Percentiles rank a stretch among this genome's conserved stretches.
These are phyloP conservation scores for Metschnikowia chrysomelidarum DNA, from an alignment of 805 yeast genomes.

Conservation along the genomic window DNA sequence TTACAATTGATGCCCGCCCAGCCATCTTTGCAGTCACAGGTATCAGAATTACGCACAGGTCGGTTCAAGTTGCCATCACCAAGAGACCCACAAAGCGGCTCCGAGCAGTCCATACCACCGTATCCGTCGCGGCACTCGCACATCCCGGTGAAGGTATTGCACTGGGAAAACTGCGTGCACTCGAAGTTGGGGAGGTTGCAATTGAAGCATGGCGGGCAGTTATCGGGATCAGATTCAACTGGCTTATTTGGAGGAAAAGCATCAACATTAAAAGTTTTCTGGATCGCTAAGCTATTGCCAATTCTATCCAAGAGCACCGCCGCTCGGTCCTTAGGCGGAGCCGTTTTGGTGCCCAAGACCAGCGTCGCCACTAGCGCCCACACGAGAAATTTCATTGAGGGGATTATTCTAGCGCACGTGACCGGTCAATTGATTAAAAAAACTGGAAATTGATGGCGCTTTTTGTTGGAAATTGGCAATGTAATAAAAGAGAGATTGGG, in stretches of 20 bases:
- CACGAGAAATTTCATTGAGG: slow-evolving; percentile 1
- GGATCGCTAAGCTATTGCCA: slow-evolving; percentile 3
- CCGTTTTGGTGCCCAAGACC: not conserved
- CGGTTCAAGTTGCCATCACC: slow-evolving; percentile 59
- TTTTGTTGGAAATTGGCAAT: too few species aligned
- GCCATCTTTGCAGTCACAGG: slow-evolving; percentile 77
- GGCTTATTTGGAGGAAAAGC: not conserved
- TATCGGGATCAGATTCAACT: slow-evolving; percentile 2
- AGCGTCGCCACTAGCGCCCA: slow-evolving; percentile 3
- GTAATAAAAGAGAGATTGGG: too few species aligned
- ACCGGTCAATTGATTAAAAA: too few species aligned
- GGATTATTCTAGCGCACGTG: not conserved
- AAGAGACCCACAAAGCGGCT: slow-evolving; percentile 83
- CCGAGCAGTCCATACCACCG: slow-evolving; percentile 90
- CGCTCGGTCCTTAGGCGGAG: slow-evolving; percentile 1
- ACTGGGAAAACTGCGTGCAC: slow-evolving; percentile 86
- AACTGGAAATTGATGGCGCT: too few species aligned
- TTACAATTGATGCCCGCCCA: slow-evolving; percentile 97
- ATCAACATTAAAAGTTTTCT: slow-evolving; percentile 5
- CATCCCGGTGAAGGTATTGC: slow-evolving; percentile 83
- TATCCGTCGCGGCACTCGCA: slow-evolving; percentile 93
- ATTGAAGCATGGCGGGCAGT: slow-evolving; percentile 90
- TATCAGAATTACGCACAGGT: slow-evolving; percentile 55
- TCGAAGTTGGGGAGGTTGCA: slow-evolving; percentile 89
- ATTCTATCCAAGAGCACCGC: slow-evolving; percentile 8